Base-by-base conservation (phyloP, 306 rosid species). In the Castanospermum australe region DNA sequence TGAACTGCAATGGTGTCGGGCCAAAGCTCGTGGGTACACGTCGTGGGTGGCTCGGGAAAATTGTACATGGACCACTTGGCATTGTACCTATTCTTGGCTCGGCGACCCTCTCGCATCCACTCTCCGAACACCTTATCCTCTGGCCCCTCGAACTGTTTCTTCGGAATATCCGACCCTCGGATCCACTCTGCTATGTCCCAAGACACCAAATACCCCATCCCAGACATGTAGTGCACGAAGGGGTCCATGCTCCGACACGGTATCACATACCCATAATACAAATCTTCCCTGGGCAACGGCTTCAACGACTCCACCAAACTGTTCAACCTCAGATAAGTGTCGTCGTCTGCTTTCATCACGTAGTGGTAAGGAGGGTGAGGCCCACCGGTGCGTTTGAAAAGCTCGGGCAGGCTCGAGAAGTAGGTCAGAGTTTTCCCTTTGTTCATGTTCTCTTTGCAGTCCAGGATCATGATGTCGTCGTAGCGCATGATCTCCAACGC, bases 171-270 rank as follows among this genome's bases (percentile, higher is more conserved):
- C 6, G 99, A 95, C 0, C 84, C 89, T 2, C 77, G 76, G 8
- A 95, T 89, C 99, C 99, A 95, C 60, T 93, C 94, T 38, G 86
- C 99, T 6, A 95, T 83, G 20, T 95, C 99, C 99, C 99, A 95
- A 0, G 96, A 90, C 13, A 93, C 90, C 88, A 93, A 60, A 79
- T 88, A 91, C 22, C 96, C 99, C 99, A 95, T 95, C 73, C 99
- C 99, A 2, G 98, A 95, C 99, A 95, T 95, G 90, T 95, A 95
- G 1, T 88, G 85, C 75, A 66, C 82, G 15, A 90, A 95, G 0
- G 99, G 98, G 68, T 95, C 96, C 99, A 95, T 95, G 65, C 99
- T 95, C 0, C 89, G 86, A 47, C 99, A 95, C 13, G 98, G 99
- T 59, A 94, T 95, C 2, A 95, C 99, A 35, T 90, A 95, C 0